Percentiles rank a stretch among this genome's conserved stretches.
phyloP scores from a whole-genome alignment of 2,329 filamentous ascomycete genomes.

The Malbranchea zuffiana region DNA sequence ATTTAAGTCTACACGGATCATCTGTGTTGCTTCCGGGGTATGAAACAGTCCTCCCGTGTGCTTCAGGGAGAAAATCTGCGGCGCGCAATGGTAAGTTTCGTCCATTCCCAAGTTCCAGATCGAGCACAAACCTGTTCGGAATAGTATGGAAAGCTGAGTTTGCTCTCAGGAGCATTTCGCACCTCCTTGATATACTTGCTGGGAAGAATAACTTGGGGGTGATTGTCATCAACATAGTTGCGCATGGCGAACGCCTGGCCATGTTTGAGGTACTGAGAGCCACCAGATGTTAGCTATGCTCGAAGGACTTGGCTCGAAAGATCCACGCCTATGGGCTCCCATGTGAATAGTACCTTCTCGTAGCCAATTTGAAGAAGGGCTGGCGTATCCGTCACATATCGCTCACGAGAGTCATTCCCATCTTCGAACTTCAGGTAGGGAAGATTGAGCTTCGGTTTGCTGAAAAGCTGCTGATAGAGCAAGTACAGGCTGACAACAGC shows the following conservation, averaged over 20 bases:
- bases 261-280: neutral
- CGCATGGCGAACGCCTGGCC: neutral
- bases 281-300: neutral
- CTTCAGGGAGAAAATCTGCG: too few relatives aligned
- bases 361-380: neutral
- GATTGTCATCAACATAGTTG: neutral
- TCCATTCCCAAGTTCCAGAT: neutral
- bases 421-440: too few relatives aligned
- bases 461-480: too few relatives aligned
- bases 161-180: neutral
- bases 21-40: too few relatives aligned
- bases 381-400: neutral
- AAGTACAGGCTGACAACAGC: too few relatives aligned
- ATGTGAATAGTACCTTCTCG: too few relatives aligned
- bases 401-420: neutral
- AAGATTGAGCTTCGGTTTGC: too few relatives aligned
- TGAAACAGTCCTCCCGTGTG: too few relatives aligned
- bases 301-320: too few relatives aligned
- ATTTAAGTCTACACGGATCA: too few relatives aligned
- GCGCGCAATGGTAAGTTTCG: too few relatives aligned
- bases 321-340: too few relatives aligned
- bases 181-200: conserved; percentile 3
- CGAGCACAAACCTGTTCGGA: neutral
- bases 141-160: neutral
- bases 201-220: neutral